Percentiles rank a stretch among this genome's conserved stretches.
Evolutionary conservation across 257 asterid genomes (phyloP).

Genomic region (Schizonepeta tenuifolia): DNA sequence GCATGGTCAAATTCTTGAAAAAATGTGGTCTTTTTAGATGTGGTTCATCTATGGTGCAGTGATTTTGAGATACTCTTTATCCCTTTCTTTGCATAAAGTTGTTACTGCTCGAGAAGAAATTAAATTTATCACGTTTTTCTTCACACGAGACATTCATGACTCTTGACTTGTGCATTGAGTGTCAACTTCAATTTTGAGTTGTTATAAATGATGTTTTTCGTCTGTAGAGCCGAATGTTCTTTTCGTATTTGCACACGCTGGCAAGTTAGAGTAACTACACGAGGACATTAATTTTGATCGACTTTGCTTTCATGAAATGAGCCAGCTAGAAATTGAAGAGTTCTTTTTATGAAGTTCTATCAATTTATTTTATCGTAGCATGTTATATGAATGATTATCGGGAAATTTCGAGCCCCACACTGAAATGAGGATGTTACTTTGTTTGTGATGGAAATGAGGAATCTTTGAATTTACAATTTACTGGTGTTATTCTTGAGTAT

Average conservation of each 20-base stretch:
- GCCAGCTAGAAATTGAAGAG: conserved; percentile 10
- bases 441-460: not conserved
- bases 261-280: not conserved
- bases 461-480: conserved; percentile 8
- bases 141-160: not conserved
- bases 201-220: not conserved
- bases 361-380: not conserved
- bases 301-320: conserved; percentile 19
- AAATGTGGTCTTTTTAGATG: conserved; percentile 11
- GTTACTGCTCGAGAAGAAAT: not conserved
- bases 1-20: not conserved
- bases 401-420: not conserved
- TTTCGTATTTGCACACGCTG: conserved; percentile 21
- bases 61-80: conserved; percentile 2
- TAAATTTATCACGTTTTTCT: not conserved
- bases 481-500: not conserved
- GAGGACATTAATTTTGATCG: not conserved
- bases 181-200: not conserved
- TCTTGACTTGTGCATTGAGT: not conserved
- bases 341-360: not conserved
- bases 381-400: not conserved
- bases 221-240: not conserved
- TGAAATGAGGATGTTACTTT: not conserved
- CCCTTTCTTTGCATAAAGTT: not conserved
- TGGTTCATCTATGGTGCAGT: not conserved